Conservation (phyloP, 148 eudicot genomes). For the Camellia sinensis region DNA sequence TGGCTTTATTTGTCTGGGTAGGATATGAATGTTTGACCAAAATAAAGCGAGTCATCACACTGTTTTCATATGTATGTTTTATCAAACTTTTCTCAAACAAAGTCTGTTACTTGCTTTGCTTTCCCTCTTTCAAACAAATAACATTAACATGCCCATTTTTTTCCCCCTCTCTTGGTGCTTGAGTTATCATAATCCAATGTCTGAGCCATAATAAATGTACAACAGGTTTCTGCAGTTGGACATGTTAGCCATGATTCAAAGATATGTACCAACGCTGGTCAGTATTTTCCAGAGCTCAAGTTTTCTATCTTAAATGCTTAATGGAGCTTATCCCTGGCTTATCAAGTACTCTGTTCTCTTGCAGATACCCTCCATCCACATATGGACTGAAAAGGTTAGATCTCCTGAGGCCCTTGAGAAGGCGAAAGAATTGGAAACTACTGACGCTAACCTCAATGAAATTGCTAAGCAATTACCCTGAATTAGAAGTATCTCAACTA, state of each 20-base stretch:
- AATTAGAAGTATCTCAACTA: background rate
- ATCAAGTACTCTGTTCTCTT: background rate
- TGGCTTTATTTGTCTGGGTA: background rate
- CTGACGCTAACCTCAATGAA: constrained; percentile 42
- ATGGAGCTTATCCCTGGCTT: background rate
- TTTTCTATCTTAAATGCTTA: constrained; percentile 5
- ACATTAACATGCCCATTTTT: too few species aligned
- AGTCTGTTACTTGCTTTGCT: too few species aligned
- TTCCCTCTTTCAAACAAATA: background rate
- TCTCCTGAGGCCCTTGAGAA: constrained; percentile 82
- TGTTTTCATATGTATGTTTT: background rate
- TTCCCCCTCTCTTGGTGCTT: too few species aligned
- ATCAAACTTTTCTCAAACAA: background rate
- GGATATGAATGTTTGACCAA: background rate
- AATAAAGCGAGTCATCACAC: background rate
- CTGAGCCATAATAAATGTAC: background rate
- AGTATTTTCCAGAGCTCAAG: constrained; percentile 17
- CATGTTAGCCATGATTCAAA: constrained; percentile 94
- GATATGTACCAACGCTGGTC: constrained; percentile 83
- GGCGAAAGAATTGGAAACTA: constrained; percentile 61
- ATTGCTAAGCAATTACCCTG: constrained; percentile 40
- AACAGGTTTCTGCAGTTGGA: constrained; percentile 95
- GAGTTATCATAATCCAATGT: too few species aligned
- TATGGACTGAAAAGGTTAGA: constrained; percentile 81
- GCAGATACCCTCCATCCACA: constrained; percentile 74